Conservation (phyloP, 176 grass and related monocot species). For the Thinopyrum elongatum region DNA sequence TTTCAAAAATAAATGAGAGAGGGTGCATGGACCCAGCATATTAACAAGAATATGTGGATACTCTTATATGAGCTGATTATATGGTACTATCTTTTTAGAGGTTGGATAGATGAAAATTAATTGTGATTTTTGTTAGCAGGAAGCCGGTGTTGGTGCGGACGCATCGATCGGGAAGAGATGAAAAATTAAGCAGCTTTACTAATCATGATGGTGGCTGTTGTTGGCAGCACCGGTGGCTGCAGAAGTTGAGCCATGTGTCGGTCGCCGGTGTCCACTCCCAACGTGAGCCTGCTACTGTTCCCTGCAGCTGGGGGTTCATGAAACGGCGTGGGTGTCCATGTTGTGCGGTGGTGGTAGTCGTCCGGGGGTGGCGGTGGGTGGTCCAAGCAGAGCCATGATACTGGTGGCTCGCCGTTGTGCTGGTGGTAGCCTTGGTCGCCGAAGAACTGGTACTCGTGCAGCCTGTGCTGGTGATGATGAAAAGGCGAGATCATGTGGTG, state of each 20-base stretch:
- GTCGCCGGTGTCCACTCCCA: background rate
- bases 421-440: background rate
- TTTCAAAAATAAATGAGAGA: conserved; percentile 9
- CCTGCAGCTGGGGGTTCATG: background rate
- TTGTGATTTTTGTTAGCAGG: too few species aligned
- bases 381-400: too few species aligned
- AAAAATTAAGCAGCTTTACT: background rate
- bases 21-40: too few species aligned
- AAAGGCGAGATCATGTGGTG: too few species aligned
- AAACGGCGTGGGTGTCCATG: background rate
- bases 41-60: too few species aligned
- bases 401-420: too few species aligned
- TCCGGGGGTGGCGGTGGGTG: background rate
- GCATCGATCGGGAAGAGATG: background rate
- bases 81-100: too few species aligned
- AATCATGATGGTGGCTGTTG: conserved; percentile 28
- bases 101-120: too few species aligned
- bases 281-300: background rate
- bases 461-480: background rate
- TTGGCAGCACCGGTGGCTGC: background rate
- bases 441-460: conserved; percentile 34
- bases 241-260: background rate
- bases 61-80: too few species aligned
- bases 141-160: too few species aligned
- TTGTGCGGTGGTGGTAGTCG: background rate